Evolutionary conservation across 2,329 filamentous ascomycete species (phyloP), one percentile per base, ranked within the genome.

Genomic region (Rutstroemia sp.): DNA sequence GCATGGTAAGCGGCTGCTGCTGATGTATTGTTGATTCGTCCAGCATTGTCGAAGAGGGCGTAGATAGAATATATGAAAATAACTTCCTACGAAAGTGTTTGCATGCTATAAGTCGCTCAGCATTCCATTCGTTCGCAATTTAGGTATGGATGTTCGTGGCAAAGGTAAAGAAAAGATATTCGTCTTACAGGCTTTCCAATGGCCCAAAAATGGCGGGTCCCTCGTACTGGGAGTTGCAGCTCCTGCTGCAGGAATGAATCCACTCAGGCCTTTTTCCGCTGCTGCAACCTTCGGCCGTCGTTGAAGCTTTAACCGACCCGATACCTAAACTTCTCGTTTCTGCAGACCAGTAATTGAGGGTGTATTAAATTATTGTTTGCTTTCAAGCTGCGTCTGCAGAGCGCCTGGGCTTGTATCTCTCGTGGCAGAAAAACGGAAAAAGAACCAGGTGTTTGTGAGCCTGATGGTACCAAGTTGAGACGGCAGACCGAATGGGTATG

Each of bases 1-100:
- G 65, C 67, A 69, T 69, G 47, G 56, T 57, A 51, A 63, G 58
- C 54, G 61, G 56, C 56, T 62, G 61, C 51, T 62, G 64, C 49
- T 61, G 59, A 57, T 59, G 57, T 47, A 57, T 61, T 34, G 63
- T 60, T 51, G 65, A 60, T 56, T 65, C 63, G 56, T 61, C 66
- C 57, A 63, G 56, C 65, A 64, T 67, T 36, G 55, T 67, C 40
- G 52, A 51, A 12, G 45, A 55, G 54, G 50, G 50, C 17, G 56
- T 59, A 51, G 58, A 56, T 48, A 49, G 44, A 52, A 51, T 51
- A 42, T 49, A 48, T 65, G 56, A 57, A 58, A 56, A 61, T 57
- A 52, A 58, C 58, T 60, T 61, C 57, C 54, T 51, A 51, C 52
- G 48, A 56, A 45, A 51, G 54, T 54, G 55, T 53, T 61, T 57